A percentile compares a stretch with the other conserved stretches of the same genome.
Evolutionary conservation across 2,329 filamentous ascomycete species (phyloP).

Genomic region (Cladophialophora yegresii): DNA sequence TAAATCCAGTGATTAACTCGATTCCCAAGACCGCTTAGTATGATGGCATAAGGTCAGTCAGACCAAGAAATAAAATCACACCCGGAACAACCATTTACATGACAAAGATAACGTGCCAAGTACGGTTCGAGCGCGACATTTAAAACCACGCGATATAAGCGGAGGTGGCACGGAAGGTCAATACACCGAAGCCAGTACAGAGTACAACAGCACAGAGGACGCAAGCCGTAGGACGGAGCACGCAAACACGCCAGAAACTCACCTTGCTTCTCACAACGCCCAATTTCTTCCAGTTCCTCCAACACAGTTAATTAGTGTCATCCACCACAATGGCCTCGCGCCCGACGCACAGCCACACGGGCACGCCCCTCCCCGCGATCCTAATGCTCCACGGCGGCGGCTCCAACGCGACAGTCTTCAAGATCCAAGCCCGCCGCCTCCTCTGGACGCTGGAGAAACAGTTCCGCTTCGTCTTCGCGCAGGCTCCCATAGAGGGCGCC

Average conservation of each 20-base stretch:
- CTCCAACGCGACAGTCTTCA: conserved; percentile 43
- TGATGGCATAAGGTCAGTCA: no score
- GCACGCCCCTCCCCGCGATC: conserved; percentile 37
- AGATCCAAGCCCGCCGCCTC: conserved; percentile 44
- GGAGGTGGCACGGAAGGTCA: no score
- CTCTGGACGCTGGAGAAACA: conserved; percentile 39
- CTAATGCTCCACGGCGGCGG: conserved; percentile 49
- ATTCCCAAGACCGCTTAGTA: no score
- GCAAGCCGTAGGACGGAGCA: not conserved
- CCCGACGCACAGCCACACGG: conserved; percentile 26
- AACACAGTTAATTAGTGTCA: not conserved
- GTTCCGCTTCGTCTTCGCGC: conserved; percentile 44
- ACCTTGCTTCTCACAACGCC: not conserved
- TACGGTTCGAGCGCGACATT: no score
- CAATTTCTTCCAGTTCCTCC: not conserved
- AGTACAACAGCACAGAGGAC: no score
- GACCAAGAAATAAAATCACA: no score
- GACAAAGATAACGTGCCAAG: no score
- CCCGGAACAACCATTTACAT: no score
- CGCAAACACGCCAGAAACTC: not conserved
- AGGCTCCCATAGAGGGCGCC: conserved; percentile 39
- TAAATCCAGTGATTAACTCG: not conserved
- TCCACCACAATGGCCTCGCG: conserved; percentile 1
- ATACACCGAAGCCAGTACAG: no score
- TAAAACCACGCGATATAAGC: no score